Conservation (phyloP, 164 flowering plant species). For the Vitis labrusca region DNA sequence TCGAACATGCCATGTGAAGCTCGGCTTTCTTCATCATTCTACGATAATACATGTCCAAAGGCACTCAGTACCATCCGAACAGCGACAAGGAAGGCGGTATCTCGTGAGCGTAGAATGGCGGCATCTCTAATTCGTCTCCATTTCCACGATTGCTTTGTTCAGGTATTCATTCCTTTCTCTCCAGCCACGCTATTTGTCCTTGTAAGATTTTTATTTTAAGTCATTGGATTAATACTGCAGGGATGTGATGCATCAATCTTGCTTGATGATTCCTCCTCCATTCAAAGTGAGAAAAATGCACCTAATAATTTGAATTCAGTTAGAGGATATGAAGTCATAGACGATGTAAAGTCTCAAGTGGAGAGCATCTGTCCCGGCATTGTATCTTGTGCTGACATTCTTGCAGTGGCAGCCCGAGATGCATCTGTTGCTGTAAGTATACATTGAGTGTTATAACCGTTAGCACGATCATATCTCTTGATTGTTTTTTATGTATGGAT, state of each 20-base stretch:
- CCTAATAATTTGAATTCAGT: conserved; percentile 24
- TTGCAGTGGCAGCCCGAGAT: conserved; percentile 40
- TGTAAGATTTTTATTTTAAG: neutral
- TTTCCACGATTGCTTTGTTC: conserved; percentile 20
- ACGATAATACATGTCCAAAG: conserved; percentile 11
- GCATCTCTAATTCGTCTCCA: conserved; percentile 35
- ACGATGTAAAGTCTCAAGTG: conserved; percentile 30
- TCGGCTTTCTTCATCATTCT: conserved; percentile 11
- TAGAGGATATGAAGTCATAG: conserved; percentile 45
- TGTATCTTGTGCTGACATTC: conserved; percentile 54
- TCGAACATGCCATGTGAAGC: neutral
- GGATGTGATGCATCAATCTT: conserved; percentile 48
- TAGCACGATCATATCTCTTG: no score
- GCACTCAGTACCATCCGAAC: conserved; percentile 11
- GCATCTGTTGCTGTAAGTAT: conserved; percentile 27
- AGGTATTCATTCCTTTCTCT: neutral
- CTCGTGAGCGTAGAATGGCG: conserved; percentile 28
- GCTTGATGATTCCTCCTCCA: conserved; percentile 16
- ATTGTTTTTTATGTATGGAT: no score
- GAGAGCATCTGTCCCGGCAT: conserved; percentile 43
- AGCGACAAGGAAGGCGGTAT: conserved; percentile 16
- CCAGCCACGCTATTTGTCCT: neutral
- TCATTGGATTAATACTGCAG: conserved; percentile 6
- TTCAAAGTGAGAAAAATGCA: conserved; percentile 28
- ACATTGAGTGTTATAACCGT: neutral